These are phyloP conservation scores for Coemansia sp. DNA, from an alignment of 192 early-diverging fungal species.

Conservation along the genomic window DNA sequence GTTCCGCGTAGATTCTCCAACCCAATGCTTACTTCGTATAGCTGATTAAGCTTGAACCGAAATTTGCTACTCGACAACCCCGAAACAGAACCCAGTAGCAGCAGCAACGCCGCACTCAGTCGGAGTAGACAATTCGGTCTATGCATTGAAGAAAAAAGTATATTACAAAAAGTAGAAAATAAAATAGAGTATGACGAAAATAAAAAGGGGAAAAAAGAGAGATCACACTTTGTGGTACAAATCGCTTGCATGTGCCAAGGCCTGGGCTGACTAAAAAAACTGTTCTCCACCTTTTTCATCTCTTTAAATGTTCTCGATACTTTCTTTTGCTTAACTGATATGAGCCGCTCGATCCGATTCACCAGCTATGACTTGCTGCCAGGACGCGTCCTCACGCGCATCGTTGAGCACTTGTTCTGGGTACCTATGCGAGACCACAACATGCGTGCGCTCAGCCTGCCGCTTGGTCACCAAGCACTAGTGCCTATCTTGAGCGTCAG, in stretches of 20 bases:
- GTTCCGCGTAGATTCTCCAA: constrained; percentile 70
- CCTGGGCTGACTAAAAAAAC: neutral
- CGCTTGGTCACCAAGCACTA: constrained; percentile 26
- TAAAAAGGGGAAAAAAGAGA: neutral
- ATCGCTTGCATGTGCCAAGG: neutral
- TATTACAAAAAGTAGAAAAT: constrained; percentile 6
- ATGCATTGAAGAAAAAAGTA: neutral
- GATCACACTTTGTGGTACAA: neutral
- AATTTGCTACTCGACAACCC: constrained; percentile 43
- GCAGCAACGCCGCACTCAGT: neutral
- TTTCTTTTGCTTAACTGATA: neutral
- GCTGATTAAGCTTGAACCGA: constrained; percentile 60
- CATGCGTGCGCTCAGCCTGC: constrained; percentile 18
- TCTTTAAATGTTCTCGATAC: neutral
- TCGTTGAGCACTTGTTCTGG: constrained; percentile 50
- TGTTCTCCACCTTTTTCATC: neutral
- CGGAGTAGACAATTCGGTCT: neutral
- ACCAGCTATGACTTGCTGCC: constrained; percentile 14
- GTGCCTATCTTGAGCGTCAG: constrained; percentile 18
- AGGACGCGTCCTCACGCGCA: constrained; percentile 16
- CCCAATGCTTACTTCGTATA: constrained; percentile 67
- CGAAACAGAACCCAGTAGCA: neutral
- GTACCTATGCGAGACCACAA: constrained; percentile 16
- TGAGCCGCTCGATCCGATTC: neutral
- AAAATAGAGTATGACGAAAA: neutral